Evolutionary conservation across 2,329 filamentous ascomycete species (phyloP), one percentile per base, ranked within the genome.

Genomic region (Diaporthe humulicola): DNA sequence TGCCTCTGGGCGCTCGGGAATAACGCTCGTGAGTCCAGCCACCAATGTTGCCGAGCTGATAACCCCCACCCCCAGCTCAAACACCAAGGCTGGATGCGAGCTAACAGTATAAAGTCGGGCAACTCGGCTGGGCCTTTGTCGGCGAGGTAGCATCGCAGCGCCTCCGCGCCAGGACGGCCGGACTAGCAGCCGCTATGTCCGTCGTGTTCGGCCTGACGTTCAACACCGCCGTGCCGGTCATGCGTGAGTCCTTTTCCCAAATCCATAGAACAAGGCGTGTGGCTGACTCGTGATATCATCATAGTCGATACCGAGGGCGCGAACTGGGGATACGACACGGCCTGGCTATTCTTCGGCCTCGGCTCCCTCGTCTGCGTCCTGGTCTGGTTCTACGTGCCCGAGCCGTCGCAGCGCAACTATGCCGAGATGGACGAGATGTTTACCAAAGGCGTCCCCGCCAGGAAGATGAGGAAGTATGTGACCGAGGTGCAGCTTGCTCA

Each of bases 361-460:
- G 78, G 78, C 17, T 38, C 74, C 12, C 58, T 72, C 33, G 73
- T 73, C n/a, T 60, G 66, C 19, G 33, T 79, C 19, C 38, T 76
- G 30, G 74, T 79, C 33, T 79, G 70, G 61, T 76, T 79, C 19
- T 77, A 70, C 19, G 74, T 79, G 57, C 78, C 78, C 14, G 78
- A 79, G 67, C 76, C 77, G 25, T 76, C 77, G n/a, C 73, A 67
- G 48, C 77, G 78, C 33, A 78, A 77, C 70, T 38, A 76, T 28
- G 79, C 79, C 61, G 79, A 80, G 73, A 69, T 80, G 58, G 79
- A 80, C 42, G 79, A 80, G 72, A 74, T 80, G 57, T 80, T 76
- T 48, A 77, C 78, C 66, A 77, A 77, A 60, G 67, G 71, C 2
- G 76, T 80, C 33, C 75, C 76, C 17, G 69, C 79, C 4, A 75